Base-by-base conservation (phyloP, 306 rosid genomes). In the Leucaena leucocephala region DNA sequence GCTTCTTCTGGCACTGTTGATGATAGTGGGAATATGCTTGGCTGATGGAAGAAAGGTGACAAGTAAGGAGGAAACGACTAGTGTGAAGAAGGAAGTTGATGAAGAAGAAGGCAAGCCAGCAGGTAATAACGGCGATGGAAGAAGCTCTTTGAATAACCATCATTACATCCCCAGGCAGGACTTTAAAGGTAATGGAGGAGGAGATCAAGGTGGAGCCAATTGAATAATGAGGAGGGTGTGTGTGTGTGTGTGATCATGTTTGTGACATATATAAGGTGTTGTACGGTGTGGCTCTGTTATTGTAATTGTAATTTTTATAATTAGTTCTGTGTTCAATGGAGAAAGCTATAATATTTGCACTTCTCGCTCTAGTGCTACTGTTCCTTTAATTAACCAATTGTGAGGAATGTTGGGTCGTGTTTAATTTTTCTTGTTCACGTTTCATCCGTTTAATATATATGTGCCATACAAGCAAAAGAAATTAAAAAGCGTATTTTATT, bases 121-220 rank as follows among this genome's bases (percentile, higher is more conserved):
- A 1, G 21, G 62, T 0, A 27, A 44, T 40, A 22, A 9, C 3
- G 12, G n/a, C 34, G 44, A 50, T 10, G 76, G 71, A 8, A 3
- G 69, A 67, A 45, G 49, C 44, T 67, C 15, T 17, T 50, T 45
- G n/a, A 75, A 69, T 35, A 75, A 81, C 39, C 84, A 81, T 34
- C 84, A 76, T 34, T 68, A 45, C 71, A 76, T 81, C 4, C 84
- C 84, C 38, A 46, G 77, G 76, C 65, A 75, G 46, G 67, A 75
- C 45, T 81, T 68, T 11, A 61, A 61, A 7, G 55, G 76, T 16
- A 46, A 38, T 71, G 36, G 36, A 10, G 55, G 50, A 21, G 55
- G 50, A 21, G 48, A 19, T 71, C 52, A 57, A n/a, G 27, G 64
- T 46, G 19, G 43, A 33, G 8, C 16, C 11, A 46, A 45, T 12